phyloP scores from a whole-genome alignment of 495 filamentous ascomycete species.

The Aspergillus carlsbadensis region DNA sequence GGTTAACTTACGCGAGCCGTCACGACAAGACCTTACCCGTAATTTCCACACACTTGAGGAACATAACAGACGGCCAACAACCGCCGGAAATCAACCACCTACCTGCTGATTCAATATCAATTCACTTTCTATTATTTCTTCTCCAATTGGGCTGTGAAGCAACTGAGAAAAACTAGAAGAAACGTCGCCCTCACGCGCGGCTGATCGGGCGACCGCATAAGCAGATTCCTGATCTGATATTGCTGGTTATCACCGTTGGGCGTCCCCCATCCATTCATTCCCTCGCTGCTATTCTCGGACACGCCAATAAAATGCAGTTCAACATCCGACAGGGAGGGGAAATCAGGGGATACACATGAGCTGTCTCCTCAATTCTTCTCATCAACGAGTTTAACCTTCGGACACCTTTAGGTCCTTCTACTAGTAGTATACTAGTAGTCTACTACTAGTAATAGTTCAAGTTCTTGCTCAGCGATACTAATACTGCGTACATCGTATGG shows the following conservation, averaged over 20 bases:
- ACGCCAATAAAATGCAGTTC: slow-evolving; percentile 5
- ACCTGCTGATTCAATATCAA: not conserved
- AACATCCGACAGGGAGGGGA: not conserved
- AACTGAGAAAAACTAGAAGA: too few species aligned
- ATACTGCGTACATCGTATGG: slow-evolving; percentile 3
- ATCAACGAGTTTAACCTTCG: too few species aligned
- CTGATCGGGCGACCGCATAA: not conserved
- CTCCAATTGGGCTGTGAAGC: too few species aligned
- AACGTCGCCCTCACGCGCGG: not conserved
- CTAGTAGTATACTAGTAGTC: too few species aligned
- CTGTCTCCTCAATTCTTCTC: not conserved
- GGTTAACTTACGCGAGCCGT: slow-evolving; percentile 34
- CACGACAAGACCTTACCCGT: slow-evolving; percentile 23
- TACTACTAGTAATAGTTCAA: not conserved
- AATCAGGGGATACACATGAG: not conserved
- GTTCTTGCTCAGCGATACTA: not conserved
- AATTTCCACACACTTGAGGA: slow-evolving; percentile 16
- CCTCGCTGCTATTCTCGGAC: slow-evolving; percentile 8
- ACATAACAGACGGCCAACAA: not conserved
- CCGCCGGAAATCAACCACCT: too few species aligned
- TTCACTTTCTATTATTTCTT: not conserved
- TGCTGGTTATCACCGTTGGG: not conserved
- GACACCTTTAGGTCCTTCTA: too few species aligned
- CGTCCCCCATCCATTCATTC: not conserved
- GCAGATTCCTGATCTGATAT: not conserved